Conservation (phyloP, 2,329 filamentous ascomycete genomes). For the Lasiodiplodia sp. region DNA sequence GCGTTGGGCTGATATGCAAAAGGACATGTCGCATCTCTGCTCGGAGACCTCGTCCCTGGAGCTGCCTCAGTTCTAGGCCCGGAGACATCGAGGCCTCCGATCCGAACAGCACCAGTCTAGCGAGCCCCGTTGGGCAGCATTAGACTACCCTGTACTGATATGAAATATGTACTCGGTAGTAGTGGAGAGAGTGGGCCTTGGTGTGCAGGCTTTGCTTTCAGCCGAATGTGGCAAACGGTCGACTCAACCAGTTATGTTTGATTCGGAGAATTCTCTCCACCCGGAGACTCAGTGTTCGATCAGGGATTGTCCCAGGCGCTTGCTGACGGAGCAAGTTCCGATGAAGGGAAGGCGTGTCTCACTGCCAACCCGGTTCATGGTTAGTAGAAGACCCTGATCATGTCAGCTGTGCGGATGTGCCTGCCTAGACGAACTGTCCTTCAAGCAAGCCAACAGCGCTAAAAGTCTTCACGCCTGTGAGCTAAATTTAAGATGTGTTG, state of each 20-base stretch:
- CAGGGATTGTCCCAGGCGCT: neutral
- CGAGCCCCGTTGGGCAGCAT: neutral
- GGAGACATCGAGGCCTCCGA: neutral
- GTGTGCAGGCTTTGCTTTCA: neutral
- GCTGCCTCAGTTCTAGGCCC: neutral
- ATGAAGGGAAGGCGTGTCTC: slow-evolving; percentile 22
- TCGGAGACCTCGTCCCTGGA: neutral
- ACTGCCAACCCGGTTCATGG: slow-evolving; percentile 13
- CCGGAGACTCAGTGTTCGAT: neutral
- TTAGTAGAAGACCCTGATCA: slow-evolving; percentile 14
- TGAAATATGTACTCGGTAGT: neutral
- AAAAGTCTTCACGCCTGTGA: slow-evolving; percentile 18
- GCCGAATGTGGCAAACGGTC: neutral
- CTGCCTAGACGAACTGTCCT: slow-evolving; percentile 13
- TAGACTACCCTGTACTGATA: neutral
- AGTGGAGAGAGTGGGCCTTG: neutral
- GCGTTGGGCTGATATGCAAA: slow-evolving; percentile 6
- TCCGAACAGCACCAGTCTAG: neutral
- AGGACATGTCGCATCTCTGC: slow-evolving; percentile 15
- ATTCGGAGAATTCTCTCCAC: slow-evolving; percentile 21
- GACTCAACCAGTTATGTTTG: neutral
- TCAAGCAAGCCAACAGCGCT: slow-evolving; percentile 21
- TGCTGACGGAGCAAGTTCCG: slow-evolving; percentile 18
- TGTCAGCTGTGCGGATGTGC: slow-evolving; percentile 15
- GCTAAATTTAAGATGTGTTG: slow-evolving; percentile 13